Conservation (phyloP, 2,329 filamentous ascomycete genomes). For the Coniochaeta sp. region DNA sequence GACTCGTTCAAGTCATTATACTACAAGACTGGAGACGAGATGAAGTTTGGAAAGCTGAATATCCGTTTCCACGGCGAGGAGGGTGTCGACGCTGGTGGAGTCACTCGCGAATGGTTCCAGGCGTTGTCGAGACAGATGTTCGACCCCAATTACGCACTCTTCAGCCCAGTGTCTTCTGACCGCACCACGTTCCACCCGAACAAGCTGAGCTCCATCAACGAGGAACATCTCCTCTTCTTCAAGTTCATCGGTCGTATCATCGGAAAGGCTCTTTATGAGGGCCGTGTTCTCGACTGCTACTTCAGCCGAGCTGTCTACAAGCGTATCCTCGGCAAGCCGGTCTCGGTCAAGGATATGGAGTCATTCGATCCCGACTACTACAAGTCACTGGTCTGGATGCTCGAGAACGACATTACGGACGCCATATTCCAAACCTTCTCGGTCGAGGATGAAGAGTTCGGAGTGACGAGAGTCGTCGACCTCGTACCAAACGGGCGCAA, state of each 20-base stretch:
- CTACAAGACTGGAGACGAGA: constrained; percentile 92
- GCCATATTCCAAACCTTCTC: constrained; percentile 96
- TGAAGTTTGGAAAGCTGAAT: constrained; percentile 98
- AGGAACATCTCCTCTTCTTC: constrained; percentile 95
- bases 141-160: constrained; percentile 93
- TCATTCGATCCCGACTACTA: constrained; percentile 98
- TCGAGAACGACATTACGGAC: constrained; percentile 97
- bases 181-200: constrained; percentile 98
- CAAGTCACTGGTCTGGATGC: constrained; percentile 97
- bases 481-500: constrained; percentile 82
- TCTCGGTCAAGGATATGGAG: constrained; percentile 99
- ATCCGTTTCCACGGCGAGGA: constrained; percentile 97
- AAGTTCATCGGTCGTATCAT: constrained; percentile 99
- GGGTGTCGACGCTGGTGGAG: constrained; percentile 93
- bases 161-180: constrained; percentile 93
- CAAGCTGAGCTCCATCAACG: constrained; percentile 86
- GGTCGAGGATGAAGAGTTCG: constrained; percentile 89
- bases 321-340: constrained; percentile 86
- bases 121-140: constrained; percentile 98
- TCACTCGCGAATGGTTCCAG: constrained; percentile 98
- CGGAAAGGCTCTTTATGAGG: constrained; percentile 95
- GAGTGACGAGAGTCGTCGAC: constrained; percentile 79
- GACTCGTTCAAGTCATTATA: constrained; percentile 98
- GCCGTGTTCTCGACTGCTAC: constrained; percentile 92
- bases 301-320: constrained; percentile 99